Evolutionary conservation across 2,329 filamentous ascomycete genomes (phyloP), one percentile per base, ranked within the genome.

Genomic region (Hypoxylon sp.): DNA sequence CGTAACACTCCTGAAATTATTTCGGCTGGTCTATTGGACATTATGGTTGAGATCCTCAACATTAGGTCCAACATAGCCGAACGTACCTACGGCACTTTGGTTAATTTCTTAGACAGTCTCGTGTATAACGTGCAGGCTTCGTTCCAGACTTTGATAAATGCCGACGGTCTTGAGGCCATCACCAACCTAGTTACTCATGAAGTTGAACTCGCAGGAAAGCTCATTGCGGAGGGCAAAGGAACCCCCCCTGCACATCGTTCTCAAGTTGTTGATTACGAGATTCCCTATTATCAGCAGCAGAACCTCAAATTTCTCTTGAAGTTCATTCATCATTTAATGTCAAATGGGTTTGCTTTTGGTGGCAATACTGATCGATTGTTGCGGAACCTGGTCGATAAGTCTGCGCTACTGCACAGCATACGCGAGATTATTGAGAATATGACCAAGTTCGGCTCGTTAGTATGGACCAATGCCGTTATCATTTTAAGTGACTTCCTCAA

Each of bases 401-500:
- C 94, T 24, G 92, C 92, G 67, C 85, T 99, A 50, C 85, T 99
- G 50, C 87, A 85, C 22, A 93, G 92, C 63, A 85, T 99, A 55
- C 90, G 93, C 59, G 86, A 90, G 39, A 93, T 99, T 50, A 92
- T 98, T 70, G 90, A 91, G 70, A 92, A 97, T 74, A 91, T 92
- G 39, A 85, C 85, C 57, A 85, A 90, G 39, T 99, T 94, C 78
- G 96, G 96, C 11, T 96, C 95, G 1, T 91, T 96, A 65, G 94
- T 98, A 4, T 99, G 96, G 96, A 97, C 94, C 53, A 94, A 94
- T 78, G 92, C 94, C 5, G 93, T 97, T 68, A 94, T 91, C 60
- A 95, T 98, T 63, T 84, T 99, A 55, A 96, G 93, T 77, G 95
- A 94, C 74, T 99, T 99, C 80, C 97, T 99, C 75, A 97, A 99